Percentiles rank a stretch among this genome's conserved stretches.
Conservation (phyloP, 257 asterid species). For the Mentha longifolia region DNA sequence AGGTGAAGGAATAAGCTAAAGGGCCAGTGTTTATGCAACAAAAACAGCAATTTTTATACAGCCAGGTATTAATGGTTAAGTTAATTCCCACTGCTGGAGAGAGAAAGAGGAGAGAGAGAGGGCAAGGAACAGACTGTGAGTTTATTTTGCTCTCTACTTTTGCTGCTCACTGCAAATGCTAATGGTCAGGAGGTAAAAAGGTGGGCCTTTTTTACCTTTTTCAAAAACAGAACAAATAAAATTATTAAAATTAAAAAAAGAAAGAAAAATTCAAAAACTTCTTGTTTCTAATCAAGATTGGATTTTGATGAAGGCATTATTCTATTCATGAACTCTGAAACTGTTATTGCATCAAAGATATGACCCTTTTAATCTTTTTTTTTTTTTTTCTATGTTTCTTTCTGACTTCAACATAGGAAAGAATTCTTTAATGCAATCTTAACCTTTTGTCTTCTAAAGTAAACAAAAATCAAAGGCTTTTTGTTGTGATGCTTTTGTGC, state of each 20-base stretch:
- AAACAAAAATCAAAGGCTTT: not conserved
- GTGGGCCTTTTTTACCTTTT: slow-evolving; percentile 23
- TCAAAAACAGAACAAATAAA: not conserved
- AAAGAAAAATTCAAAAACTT: not conserved
- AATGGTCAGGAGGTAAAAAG: slow-evolving; percentile 35
- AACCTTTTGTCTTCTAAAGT: slow-evolving; percentile 25
- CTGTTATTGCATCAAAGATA: slow-evolving; percentile 18
- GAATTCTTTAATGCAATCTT: not conserved
- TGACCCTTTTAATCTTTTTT: slow-evolving; percentile 11
- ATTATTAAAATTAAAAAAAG: not conserved
- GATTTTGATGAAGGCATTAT: slow-evolving; percentile 19
- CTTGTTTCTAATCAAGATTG: slow-evolving; percentile 6
- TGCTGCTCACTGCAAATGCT: slow-evolving; percentile 27
- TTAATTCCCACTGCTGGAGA: slow-evolving; percentile 46
- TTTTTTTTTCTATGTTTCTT: slow-evolving; percentile 18
- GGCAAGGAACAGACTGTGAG: slow-evolving; percentile 29
- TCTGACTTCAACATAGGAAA: slow-evolving; percentile 29
- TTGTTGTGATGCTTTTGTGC: slow-evolving; percentile 24
- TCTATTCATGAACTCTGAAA: slow-evolving; percentile 22
- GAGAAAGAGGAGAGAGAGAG: slow-evolving; percentile 23
- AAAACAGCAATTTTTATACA: slow-evolving; percentile 44
- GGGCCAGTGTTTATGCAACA: slow-evolving; percentile 65
- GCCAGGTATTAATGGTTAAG: slow-evolving; percentile 45
- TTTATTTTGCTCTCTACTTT: slow-evolving; percentile 31
- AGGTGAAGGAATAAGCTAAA: slow-evolving; percentile 46